These are phyloP conservation scores for Nemania sp. DNA, from an alignment of 2,329 filamentous ascomycete genomes.

Conservation along the genomic window DNA sequence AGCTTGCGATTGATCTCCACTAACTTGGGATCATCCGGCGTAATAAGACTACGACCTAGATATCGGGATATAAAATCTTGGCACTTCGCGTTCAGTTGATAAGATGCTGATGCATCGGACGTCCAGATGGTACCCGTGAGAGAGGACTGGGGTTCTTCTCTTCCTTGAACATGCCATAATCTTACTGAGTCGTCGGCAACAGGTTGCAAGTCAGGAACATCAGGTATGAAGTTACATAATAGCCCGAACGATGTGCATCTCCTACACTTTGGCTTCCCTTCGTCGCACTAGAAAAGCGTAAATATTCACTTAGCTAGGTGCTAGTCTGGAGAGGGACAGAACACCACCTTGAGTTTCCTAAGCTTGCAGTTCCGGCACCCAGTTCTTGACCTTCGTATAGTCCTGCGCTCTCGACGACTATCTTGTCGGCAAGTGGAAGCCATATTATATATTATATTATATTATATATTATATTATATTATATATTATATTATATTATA, in stretches of 20 bases:
- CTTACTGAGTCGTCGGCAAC: conserved; percentile 31
- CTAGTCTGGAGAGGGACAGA: neutral
- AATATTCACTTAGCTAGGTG: neutral
- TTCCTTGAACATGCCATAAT: conserved; percentile 25
- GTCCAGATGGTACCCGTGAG: conserved; percentile 31
- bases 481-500: too few species aligned
- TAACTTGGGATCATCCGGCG: conserved; percentile 44
- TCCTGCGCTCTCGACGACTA: conserved; percentile 16
- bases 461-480: too few species aligned
- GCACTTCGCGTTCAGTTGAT: conserved; percentile 44
- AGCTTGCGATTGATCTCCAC: conserved; percentile 44
- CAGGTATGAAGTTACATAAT: conserved; percentile 47
- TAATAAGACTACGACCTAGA: conserved; percentile 43
- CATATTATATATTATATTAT: too few species aligned
- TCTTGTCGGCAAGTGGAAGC: too few species aligned
- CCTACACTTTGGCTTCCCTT: conserved; percentile 48
- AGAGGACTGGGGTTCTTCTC: conserved; percentile 30
- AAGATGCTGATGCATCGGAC: conserved; percentile 38
- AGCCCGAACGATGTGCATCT: conserved; percentile 49
- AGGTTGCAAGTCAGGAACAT: conserved; percentile 45
- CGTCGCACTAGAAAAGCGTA: conserved; percentile 47
- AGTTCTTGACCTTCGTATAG: conserved; percentile 44
- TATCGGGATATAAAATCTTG: conserved; percentile 49
- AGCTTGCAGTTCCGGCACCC: conserved; percentile 57
- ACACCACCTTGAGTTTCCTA: conserved; percentile 50